Percentiles rank a stretch among this genome's conserved stretches.
Evolutionary conservation across 106 monocot genomes (phyloP).

Genomic region (Acanthochlamys bracteata): DNA sequence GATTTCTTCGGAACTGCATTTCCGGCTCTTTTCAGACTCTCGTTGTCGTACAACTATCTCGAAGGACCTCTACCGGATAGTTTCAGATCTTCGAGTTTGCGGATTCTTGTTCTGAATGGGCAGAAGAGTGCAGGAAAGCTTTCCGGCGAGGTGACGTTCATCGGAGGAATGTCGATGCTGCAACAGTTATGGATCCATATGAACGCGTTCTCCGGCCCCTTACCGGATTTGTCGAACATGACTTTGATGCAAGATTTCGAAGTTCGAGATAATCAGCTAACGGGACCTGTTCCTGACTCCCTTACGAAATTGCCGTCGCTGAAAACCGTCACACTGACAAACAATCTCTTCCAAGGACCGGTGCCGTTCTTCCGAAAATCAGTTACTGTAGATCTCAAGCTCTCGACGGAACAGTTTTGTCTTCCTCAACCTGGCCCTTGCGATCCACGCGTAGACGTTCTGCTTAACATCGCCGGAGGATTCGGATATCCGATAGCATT

Average conservation of each 20-base stretch:
- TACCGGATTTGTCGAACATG: constrained; percentile 56
- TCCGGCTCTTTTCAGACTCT: constrained; percentile 15
- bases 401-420: constrained; percentile 38
- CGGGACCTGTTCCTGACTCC: constrained; percentile 43
- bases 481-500: constrained; percentile 44
- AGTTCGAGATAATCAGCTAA: constrained; percentile 49
- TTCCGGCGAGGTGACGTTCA: constrained; percentile 27
- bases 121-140: constrained; percentile 14
- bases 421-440: constrained; percentile 28
- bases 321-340: constrained; percentile 29
- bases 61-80: constrained; percentile 22
- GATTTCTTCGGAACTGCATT: constrained; percentile 25
- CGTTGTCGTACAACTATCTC: constrained; percentile 27
- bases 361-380: constrained; percentile 30
- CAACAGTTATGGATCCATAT: constrained; percentile 34
- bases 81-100: constrained; percentile 18
- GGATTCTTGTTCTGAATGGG: constrained; percentile 38
- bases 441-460: constrained; percentile 35
- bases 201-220: constrained; percentile 44
- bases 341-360: constrained; percentile 62
- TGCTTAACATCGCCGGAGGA: constrained; percentile 28
- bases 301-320: constrained; percentile 29
- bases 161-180: constrained; percentile 31
- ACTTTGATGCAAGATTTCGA: constrained; percentile 24
- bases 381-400: constrained; percentile 17